Evolutionary conservation across 805 yeast species (phyloP).

Genomic region (Millerago galiae): DNA sequence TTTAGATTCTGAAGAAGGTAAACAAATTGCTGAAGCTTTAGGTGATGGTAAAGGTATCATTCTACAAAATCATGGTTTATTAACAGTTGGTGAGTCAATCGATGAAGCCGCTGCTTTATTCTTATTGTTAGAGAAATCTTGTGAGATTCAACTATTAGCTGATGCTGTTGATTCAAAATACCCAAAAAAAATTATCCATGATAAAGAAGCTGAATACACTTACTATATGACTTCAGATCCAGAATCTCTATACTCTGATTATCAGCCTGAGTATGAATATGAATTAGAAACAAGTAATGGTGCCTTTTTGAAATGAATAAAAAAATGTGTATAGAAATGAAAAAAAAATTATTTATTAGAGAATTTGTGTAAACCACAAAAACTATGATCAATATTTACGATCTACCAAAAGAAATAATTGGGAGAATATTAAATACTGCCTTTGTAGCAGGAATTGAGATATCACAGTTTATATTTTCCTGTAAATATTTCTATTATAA

Average conservation of each 20-base stretch:
- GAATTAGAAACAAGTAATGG: slow-evolving; percentile 31
- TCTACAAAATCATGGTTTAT: slow-evolving; percentile 65
- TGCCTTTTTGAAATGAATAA: slow-evolving; percentile 16
- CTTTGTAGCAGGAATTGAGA: slow-evolving; percentile 3
- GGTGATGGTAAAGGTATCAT: slow-evolving; percentile 52
- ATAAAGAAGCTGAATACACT: slow-evolving; percentile 65
- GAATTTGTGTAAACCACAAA: background rate
- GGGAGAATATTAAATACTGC: slow-evolving; percentile 7
- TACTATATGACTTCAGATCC: slow-evolving; percentile 54
- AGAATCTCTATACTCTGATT: slow-evolving; percentile 63
- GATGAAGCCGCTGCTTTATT: slow-evolving; percentile 71
- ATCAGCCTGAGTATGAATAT: slow-evolving; percentile 61
- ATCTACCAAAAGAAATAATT: slow-evolving; percentile 15
- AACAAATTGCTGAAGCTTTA: slow-evolving; percentile 51
- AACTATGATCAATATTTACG: background rate
- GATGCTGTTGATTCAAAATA: slow-evolving; percentile 41
- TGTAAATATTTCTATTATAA: slow-evolving; percentile 9
- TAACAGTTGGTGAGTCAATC: slow-evolving; percentile 64
- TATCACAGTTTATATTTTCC: slow-evolving; percentile 10
- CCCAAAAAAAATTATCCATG: slow-evolving; percentile 39
- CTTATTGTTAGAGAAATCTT: slow-evolving; percentile 54
- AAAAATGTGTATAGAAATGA: background rate
- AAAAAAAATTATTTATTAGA: background rate
- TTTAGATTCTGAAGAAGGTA: slow-evolving; percentile 56
- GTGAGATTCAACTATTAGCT: slow-evolving; percentile 59